Conservation (phyloP, 331 rosid genomes). For the Rosa hybrid region DNA sequence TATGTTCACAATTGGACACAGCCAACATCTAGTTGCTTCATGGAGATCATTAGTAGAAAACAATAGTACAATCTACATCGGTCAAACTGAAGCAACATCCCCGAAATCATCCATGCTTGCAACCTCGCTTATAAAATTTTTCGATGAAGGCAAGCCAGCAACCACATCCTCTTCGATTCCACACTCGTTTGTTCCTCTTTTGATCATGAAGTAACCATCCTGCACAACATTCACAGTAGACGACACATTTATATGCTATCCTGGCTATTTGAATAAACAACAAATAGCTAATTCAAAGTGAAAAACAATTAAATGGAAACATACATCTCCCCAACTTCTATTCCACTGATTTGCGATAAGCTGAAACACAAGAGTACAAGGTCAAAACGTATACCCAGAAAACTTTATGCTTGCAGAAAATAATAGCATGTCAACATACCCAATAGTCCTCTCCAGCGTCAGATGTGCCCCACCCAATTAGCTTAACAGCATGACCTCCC, state of each 20-base stretch:
- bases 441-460: slow-evolving; percentile 82
- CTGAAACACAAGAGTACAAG: slow-evolving; percentile 47
- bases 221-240: slow-evolving; percentile 32
- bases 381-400: slow-evolving; percentile 19
- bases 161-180: slow-evolving; percentile 79
- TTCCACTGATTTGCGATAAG: slow-evolving; percentile 98
- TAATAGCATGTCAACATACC: slow-evolving; percentile 48
- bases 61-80: not conserved
- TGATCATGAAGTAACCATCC: slow-evolving; percentile 95
- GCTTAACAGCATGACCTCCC: slow-evolving; percentile 96
- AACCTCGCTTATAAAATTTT: slow-evolving; percentile 50
- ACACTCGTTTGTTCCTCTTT: slow-evolving; percentile 87
- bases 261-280: not conserved
- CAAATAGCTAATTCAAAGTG: not conserved
- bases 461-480: slow-evolving; percentile 92
- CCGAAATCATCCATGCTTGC: slow-evolving; percentile 30
- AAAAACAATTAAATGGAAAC: slow-evolving; percentile 32
- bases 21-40: not conserved
- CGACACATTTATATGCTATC: not conserved
- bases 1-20: not conserved
- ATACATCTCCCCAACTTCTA: slow-evolving; percentile 91
- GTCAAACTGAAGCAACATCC: slow-evolving; percentile 8
- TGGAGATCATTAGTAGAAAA: not conserved
- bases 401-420: not conserved
- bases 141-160: slow-evolving; percentile 83